Evolutionary conservation across 495 filamentous ascomycete species (phyloP).

Genomic region (Hypoxylon lienhwacheense): DNA sequence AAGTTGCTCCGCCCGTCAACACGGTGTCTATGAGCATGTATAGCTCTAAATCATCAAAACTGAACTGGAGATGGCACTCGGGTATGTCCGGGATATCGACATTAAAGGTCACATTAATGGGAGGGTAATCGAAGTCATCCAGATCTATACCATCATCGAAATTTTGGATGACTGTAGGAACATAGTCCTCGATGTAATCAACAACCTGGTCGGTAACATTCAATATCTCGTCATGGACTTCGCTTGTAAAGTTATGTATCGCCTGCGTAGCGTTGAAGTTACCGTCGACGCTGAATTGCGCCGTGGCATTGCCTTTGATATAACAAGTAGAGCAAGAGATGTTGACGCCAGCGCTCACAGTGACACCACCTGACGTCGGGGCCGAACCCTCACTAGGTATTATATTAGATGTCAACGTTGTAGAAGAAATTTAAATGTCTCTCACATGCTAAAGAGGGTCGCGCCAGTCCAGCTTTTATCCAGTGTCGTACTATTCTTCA

Average conservation of each 20-base stretch:
- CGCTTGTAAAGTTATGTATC: conserved; percentile 38
- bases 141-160: conserved; percentile 39
- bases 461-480: conserved; percentile 46
- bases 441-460: conserved; percentile 41
- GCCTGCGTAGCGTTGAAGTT: conserved; percentile 45
- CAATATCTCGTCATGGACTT: conserved; percentile 35
- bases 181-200: conserved; percentile 35
- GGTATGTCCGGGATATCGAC: conserved; percentile 48
- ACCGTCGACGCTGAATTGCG: conserved; percentile 43
- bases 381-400: conserved; percentile 4
- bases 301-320: conserved; percentile 50
- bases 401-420: conserved; percentile 1
- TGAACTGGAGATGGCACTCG: conserved; percentile 45
- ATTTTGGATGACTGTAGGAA: conserved; percentile 18
- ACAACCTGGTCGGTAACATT: conserved; percentile 38
- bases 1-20: conserved; percentile 47
- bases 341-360: conserved; percentile 34
- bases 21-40: conserved; percentile 54
- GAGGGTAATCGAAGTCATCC: conserved; percentile 41
- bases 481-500: conserved; percentile 45
- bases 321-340: conserved; percentile 57
- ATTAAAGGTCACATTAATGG: conserved; percentile 42
- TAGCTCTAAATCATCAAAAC: conserved; percentile 55
- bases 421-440: not conserved
- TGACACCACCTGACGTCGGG: conserved; percentile 1